Base-by-base conservation (phyloP, 2,329 filamentous ascomycete species). In the Paecilomyces variotii region DNA sequence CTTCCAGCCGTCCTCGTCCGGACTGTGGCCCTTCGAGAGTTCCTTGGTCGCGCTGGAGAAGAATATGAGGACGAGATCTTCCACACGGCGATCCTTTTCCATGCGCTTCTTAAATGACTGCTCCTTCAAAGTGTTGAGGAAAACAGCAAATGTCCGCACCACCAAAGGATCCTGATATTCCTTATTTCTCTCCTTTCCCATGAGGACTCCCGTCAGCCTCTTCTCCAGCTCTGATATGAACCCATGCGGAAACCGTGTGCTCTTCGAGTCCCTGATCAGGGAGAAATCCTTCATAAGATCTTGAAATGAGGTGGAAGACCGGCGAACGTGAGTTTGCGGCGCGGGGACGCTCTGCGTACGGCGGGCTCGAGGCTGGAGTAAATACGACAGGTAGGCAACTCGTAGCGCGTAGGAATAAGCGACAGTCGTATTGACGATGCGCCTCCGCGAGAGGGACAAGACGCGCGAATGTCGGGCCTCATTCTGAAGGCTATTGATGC, bases 41-140 rank as follows among this genome's bases (percentile, higher is more conserved):
- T 96, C 92, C 72, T 96, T 95, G 53, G 91, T 96, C 5, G 94
- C 92, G 62, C 90, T 89, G 1, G 92, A 95, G 76, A 95, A 97
- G 80, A 99, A 97, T 63, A 97, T 97, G 65, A 99, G 82, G 56
- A 99, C 86, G 56, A 97, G 78, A 63, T 96, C 92, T 74, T 99
- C 94, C 25, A 96, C 87, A 69, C 93, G 87, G 62, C 93, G 85
- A 73, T 97, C 93, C 76, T 96, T 96, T 70, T 97, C 91, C 79
- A 97, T 91, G 60, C 87, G 88, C 77, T 91, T 95, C 65, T 90
- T 87, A 70, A 97, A 97, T 53, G 85, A 86, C 61, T 87, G 87
- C 62, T 95, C 90, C 66, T 93, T 97, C 72, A 99, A 89, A 58
- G 91, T 89, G 60, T 93, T 97, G 71, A 97, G 88, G 63, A 96